phyloP scores from a whole-genome alignment of 2,329 filamentous ascomycete genomes.

The Thyridium curvatum region DNA sequence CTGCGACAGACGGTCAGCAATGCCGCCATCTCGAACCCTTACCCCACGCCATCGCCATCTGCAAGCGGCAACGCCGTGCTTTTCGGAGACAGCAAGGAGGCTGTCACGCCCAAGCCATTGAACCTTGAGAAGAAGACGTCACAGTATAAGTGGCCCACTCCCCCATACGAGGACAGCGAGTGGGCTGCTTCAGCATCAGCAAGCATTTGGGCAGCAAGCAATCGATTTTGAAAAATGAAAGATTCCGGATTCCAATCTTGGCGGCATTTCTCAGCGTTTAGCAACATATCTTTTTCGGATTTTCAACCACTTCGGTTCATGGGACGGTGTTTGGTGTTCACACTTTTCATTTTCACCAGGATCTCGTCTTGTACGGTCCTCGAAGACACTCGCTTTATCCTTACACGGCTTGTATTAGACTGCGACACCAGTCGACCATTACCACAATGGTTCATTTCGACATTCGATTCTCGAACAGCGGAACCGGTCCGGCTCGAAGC shows the following conservation, averaged over 20 bases:
- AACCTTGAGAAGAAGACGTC: slow-evolving; percentile 56
- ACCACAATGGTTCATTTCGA: too few species aligned
- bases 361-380: too few species aligned
- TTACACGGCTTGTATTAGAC: too few species aligned
- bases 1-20: slow-evolving; percentile 61
- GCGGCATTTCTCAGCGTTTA: slow-evolving; percentile 1
- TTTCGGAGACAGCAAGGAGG: slow-evolving; percentile 62
- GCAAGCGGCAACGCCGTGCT: slow-evolving; percentile 73
- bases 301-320: slow-evolving; percentile 9
- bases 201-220: slow-evolving; percentile 71
- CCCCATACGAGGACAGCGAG: slow-evolving; percentile 88
- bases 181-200: slow-evolving; percentile 82
- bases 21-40: slow-evolving; percentile 52
- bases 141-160: slow-evolving; percentile 81
- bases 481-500: too few species aligned
- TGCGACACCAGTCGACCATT: too few species aligned
- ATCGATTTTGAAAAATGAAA: slow-evolving; percentile 45
- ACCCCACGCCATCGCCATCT: slow-evolving; percentile 66
- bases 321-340: slow-evolving; percentile 4
- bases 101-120: slow-evolving; percentile 62
- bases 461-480: too few species aligned
- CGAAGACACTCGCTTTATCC: too few species aligned
- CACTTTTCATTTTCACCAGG: slow-evolving; percentile 3
- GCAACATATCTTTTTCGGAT: slow-evolving; percentile 4
- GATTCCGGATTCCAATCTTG: slow-evolving; percentile 4